Base-by-base conservation (phyloP, 2,329 filamentous ascomycete genomes). In the Aureobasidium namibiae region DNA sequence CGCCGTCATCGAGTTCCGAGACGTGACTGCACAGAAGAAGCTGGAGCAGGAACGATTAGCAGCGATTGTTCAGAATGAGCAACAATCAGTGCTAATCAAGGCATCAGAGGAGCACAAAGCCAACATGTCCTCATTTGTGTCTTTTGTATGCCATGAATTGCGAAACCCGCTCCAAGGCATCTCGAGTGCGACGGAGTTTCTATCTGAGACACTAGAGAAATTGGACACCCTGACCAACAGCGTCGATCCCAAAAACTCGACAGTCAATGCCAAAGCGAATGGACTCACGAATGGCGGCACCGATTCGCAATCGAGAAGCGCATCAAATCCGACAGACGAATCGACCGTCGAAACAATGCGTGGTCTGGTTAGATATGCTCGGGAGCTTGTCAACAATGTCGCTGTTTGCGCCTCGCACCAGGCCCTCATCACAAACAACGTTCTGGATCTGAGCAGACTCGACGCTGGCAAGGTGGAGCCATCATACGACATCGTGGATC, bases 91-190 rank as follows among this genome's bases (percentile, higher is more conserved):
- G 8, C 45, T 46, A 5, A 59, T 59, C 29, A 59, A 61, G 31
- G 60, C 59, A 21, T 59, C 60, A 1, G 60, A 61, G 18, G n/a
- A 38, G 9, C 56, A 59, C 39, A 61, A 61, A 18, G 60, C 38
- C n/a, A 59, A 42, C 14, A 59, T 61, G 60, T 23, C 54, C 16
- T 61, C 60, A 4, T 61, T 61, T n/a, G 60, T 61, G 6, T 61
- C 60, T 9, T 61, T 59, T 10, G 56, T 61, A 14, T 61, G 60
- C 46, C 60, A 61, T 21, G 60, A 61, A 23, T 24, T 61, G 11
- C 45, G 60, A 13, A 61, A 61, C 11, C 60, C 54, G 8, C 45
- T 61, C 7, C 60, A 61, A 41, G 57, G 57, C 1, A 49, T 60
- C 14, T 54, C 49, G 23, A 53, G 46, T n/a, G 29, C 46, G 16